Base-by-base conservation (phyloP, 129 eudicot genomes). In the Gnaphalium uliginosum region DNA sequence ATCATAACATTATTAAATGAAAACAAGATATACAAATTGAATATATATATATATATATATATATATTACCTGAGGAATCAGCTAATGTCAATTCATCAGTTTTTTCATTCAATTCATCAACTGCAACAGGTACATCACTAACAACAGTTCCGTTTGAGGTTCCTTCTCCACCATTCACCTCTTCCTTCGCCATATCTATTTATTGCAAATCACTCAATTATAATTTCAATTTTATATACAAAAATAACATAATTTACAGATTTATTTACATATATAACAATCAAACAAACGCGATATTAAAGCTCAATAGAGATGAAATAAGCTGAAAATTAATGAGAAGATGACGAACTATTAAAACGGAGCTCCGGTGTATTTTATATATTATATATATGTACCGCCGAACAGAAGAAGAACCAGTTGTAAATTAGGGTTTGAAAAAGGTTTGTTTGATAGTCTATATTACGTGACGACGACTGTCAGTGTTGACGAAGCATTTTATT, bases 111-210 rank as follows among this genome's bases (percentile, higher is more conserved):
- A 78, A 17, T 78, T 78, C 64, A 39, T 78, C 76, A 61, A 78
- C 81, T 78, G 71, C 19, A 57, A 29, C 61, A 27, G 68, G 81
- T 57, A 35, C 69, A 43, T 69, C 76, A 39, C 17, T 69, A 10
- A 37, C 81, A 10, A 43, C 53, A 3, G 22, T 59, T 25, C 78
- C 78, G 30, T 78, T 69, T 14, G 70, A 69, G 5, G 63, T 13
- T 27, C 62, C 81, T 69, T 30, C 81, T 58, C 33, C 81, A 19
- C 76, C 71, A 78, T 69, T 69, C 17, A 41, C 57, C 59, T 78
- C 81, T 78, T 78, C 81, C 9, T 78, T 78, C 25, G 76, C 57
- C 81, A 78, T 78, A 30, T 78, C 76, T 69, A 13, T 50, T 30
- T 46, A 46, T 46, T 11, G 3, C 6, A 46, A 0, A 14, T 46